These are phyloP conservation scores for Lasiodiplodia sp. DNA, from an alignment of 2,329 filamentous ascomycete species.

Conservation along the genomic window DNA sequence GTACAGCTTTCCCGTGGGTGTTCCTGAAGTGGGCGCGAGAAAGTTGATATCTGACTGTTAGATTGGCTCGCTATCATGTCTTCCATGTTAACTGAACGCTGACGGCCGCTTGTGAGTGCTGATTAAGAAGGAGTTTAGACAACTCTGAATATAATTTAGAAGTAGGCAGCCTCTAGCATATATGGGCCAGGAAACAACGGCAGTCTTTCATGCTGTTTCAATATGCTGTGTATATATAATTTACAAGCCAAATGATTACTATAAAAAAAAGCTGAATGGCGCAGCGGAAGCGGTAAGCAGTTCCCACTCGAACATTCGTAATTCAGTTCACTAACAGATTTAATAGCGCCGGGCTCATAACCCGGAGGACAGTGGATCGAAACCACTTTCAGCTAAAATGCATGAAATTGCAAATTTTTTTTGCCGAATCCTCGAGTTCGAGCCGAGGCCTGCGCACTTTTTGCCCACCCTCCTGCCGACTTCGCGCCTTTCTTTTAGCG, in stretches of 20 bases:
- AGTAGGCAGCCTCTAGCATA: no score
- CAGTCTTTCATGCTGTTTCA: neutral
- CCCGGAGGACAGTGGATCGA: constrained; percentile 43
- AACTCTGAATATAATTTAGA: no score
- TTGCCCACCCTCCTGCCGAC: neutral
- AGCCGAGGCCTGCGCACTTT: constrained; percentile 11
- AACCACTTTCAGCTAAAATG: constrained; percentile 35
- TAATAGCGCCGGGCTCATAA: constrained; percentile 41
- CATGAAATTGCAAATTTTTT: neutral
- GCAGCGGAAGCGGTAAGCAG: constrained; percentile 30
- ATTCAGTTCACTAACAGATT: neutral
- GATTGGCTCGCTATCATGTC: no score
- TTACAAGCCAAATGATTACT: no score
- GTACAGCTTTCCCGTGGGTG: no score
- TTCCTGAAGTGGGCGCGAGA: no score
- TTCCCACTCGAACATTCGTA: neutral
- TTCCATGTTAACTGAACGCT: no score
- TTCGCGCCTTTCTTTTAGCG: neutral
- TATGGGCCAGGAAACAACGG: neutral
- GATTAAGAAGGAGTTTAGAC: no score
- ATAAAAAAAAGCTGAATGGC: constrained; percentile 29
- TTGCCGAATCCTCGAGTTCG: constrained; percentile 10
- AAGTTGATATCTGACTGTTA: no score
- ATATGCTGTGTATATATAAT: neutral
- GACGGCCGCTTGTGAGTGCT: no score